phyloP scores from a whole-genome alignment of 306 rosid genomes.

The Acacia crassicarpa region DNA sequence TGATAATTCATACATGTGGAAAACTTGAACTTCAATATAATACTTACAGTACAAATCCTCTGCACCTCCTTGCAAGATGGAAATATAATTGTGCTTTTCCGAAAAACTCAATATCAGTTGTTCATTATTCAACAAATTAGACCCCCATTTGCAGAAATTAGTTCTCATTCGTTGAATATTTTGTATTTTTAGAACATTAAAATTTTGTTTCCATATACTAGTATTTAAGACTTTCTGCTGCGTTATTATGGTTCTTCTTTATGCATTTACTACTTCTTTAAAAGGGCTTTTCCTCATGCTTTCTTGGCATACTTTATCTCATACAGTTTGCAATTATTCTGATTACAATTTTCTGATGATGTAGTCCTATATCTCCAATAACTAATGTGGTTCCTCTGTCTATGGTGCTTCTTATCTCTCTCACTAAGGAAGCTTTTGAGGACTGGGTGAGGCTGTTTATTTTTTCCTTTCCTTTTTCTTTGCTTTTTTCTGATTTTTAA shows the following conservation, averaged over 20 bases:
- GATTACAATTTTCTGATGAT: constrained; percentile 46
- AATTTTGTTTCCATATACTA: not conserved
- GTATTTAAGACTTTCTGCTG: not conserved
- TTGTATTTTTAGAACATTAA: not conserved
- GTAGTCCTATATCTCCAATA: constrained; percentile 94
- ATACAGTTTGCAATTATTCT: constrained; percentile 10
- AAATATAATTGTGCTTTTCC: not conserved
- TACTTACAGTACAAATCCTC: not conserved
- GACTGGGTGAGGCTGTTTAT: not conserved
- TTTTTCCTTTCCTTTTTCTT: not conserved
- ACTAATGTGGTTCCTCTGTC: constrained; percentile 94
- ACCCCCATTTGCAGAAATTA: not conserved
- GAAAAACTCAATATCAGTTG: not conserved
- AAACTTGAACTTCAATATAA: not conserved
- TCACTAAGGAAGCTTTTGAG: not conserved
- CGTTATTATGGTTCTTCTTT: not conserved
- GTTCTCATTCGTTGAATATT: constrained; percentile 13
- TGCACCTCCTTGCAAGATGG: not conserved
- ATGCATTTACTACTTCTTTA: constrained; percentile 18
- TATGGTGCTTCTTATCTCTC: constrained; percentile 62
- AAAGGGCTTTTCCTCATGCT: not conserved
- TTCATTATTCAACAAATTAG: not conserved
- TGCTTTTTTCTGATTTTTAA: not conserved
- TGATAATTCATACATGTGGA: not conserved
- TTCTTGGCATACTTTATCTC: not conserved